phyloP scores from a whole-genome alignment of 169 alveolate species.

The Plasmodium knowlesi region DNA sequence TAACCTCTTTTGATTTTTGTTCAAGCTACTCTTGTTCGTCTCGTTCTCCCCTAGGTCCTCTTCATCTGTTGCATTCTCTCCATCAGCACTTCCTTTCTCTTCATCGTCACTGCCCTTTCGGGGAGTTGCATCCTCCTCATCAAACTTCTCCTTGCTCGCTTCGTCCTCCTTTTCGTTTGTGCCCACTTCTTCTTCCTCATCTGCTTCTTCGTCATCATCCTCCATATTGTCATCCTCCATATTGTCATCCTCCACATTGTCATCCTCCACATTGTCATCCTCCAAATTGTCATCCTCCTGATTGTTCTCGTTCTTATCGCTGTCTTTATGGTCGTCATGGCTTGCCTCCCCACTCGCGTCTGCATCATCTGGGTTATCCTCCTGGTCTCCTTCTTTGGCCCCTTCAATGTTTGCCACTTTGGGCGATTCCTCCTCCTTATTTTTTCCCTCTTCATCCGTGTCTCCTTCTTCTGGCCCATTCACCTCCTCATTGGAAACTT shows the following conservation, averaged over 20 bases:
- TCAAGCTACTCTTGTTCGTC: conserved; percentile 9
- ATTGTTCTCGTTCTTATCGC: background rate
- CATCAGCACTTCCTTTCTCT: background rate
- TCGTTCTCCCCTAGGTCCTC: conserved; percentile 12
- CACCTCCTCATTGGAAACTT: conserved; percentile 1
- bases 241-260: conserved; percentile 2
- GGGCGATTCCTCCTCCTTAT: conserved; percentile 8
- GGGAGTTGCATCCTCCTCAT: conserved; percentile 11
- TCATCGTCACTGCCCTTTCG: conserved; percentile 10
- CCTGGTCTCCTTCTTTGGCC: conserved; percentile 2
- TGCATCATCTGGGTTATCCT: background rate
- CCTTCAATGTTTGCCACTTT: background rate
- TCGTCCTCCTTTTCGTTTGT: background rate
- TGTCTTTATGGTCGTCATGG: no score
- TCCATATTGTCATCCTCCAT: background rate
- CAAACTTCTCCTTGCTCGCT: conserved; percentile 1
- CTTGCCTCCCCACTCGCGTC: background rate
- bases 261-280: background rate
- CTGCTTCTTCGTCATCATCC: background rate
- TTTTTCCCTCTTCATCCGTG: conserved; percentile 9
- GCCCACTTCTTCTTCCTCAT: background rate
- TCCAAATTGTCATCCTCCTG: conserved; percentile 4
- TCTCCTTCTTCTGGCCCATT: conserved; percentile 2
- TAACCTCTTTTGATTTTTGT: conserved; percentile 59
- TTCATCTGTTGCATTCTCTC: background rate